A percentile compares a stretch with the other conserved stretches of the same genome.
These are phyloP conservation scores for Metschnikowia proteae DNA, from an alignment of 805 yeast species.

Conservation along the genomic window DNA sequence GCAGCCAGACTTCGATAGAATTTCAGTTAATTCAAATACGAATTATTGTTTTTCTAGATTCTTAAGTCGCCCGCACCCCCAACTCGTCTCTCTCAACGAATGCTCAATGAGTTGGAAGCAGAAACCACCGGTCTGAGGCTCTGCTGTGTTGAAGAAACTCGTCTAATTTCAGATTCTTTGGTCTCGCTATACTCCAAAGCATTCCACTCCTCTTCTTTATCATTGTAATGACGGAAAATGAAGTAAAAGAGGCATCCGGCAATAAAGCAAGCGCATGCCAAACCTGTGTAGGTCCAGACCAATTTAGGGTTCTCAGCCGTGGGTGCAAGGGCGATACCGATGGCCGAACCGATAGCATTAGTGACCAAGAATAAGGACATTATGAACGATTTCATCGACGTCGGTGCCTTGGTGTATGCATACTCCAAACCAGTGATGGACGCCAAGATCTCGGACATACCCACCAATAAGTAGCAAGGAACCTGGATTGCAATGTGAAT, in stretches of 20 bases:
- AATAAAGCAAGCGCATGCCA: constrained; percentile 54
- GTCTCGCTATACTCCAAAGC: constrained; percentile 36
- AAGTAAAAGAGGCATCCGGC: constrained; percentile 62
- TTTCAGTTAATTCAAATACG: too few relatives aligned
- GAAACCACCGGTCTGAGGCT: not conserved
- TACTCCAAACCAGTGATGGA: constrained; percentile 18
- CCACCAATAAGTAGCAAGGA: constrained; percentile 12
- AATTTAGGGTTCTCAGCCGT: constrained; percentile 65
- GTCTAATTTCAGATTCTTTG: not conserved
- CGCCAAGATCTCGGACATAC: constrained; percentile 13
- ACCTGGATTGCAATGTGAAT: constrained; percentile 11
- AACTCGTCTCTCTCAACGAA: not conserved
- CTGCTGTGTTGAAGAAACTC: not conserved
- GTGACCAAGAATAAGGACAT: constrained; percentile 55
- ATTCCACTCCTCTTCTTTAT: constrained; percentile 54
- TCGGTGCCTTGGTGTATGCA: constrained; percentile 18
- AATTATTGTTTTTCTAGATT: too few relatives aligned
- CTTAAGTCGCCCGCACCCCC: too few relatives aligned
- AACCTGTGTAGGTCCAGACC: constrained; percentile 63
- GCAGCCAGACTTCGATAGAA: too few relatives aligned
- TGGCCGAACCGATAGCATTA: constrained; percentile 69
- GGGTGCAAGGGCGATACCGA: constrained; percentile 57
- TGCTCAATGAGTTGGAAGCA: constrained; percentile 1
- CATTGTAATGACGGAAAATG: constrained; percentile 51
- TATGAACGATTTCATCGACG: constrained; percentile 16